These are phyloP conservation scores for Trichomonas tenax DNA, from an alignment of 208 protist species.

Conservation along the genomic window DNA sequence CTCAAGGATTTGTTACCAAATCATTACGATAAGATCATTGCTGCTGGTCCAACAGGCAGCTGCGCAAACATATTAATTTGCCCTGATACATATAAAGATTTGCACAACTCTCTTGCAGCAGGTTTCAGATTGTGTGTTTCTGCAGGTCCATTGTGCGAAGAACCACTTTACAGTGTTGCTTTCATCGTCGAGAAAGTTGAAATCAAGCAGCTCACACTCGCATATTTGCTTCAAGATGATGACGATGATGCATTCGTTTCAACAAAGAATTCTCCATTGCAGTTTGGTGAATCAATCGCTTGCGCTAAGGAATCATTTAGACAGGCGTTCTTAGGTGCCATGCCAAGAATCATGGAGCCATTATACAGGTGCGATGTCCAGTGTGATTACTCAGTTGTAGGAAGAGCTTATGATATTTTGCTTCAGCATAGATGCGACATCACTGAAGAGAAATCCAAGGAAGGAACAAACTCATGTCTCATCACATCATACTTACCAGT, in stretches of 20 bases:
- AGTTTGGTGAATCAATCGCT: constrained; percentile 70
- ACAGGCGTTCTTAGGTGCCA: constrained; percentile 62
- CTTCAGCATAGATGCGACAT: constrained; percentile 49
- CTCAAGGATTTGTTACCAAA: neutral
- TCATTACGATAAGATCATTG: neutral
- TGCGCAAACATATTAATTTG: neutral
- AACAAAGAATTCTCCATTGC: constrained; percentile 38
- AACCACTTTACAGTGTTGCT: constrained; percentile 74
- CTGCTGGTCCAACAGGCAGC: no score
- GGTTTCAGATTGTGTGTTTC: constrained; percentile 79
- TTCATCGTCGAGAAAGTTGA: constrained; percentile 31
- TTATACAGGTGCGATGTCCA: constrained; percentile 84
- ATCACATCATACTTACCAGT: constrained; percentile 81
- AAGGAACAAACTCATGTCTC: constrained; percentile 78
- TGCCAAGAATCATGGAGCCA: constrained; percentile 75
- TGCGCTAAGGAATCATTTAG: constrained; percentile 49
- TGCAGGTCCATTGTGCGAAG: constrained; percentile 84
- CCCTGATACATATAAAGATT: neutral
- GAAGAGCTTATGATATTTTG: constrained; percentile 49
- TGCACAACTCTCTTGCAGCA: constrained; percentile 45
- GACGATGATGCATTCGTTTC: neutral
- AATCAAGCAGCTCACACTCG: neutral
- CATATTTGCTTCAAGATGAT: neutral
- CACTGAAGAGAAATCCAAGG: constrained; percentile 76
- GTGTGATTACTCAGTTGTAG: constrained; percentile 34